A percentile compares a stretch with the other conserved stretches of the same genome.
phyloP scores from a whole-genome alignment of 768 basidiomycete species.

The Serendipita sp. region DNA sequence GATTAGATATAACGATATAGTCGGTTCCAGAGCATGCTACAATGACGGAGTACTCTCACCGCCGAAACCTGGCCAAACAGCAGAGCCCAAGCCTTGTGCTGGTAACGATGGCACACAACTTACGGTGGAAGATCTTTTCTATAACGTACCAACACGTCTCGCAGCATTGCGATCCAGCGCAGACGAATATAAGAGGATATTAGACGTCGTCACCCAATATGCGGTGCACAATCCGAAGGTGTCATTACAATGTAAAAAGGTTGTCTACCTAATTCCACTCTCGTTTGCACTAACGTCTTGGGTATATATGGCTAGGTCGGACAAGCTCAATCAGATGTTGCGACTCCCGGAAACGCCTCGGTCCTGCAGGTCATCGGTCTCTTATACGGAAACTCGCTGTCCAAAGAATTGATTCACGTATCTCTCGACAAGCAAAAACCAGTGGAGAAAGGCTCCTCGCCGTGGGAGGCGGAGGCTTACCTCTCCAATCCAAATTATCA shows the following conservation, averaged over 20 bases:
- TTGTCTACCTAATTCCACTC: constrained; percentile 15
- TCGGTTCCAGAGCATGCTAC: constrained; percentile 52
- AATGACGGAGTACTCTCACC: constrained; percentile 59
- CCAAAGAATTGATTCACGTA: constrained; percentile 48
- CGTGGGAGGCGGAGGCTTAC: constrained; percentile 60
- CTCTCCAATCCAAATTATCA: constrained; percentile 83
- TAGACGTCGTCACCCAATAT: constrained; percentile 86
- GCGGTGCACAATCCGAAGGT: constrained; percentile 85
- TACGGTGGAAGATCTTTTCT: constrained; percentile 91
- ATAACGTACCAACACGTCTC: constrained; percentile 77
- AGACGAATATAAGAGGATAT: constrained; percentile 82
- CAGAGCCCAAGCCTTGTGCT: constrained; percentile 78
- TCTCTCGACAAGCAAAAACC: constrained; percentile 21
- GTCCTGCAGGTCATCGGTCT: constrained; percentile 55
- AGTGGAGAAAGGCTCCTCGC: constrained; percentile 25
- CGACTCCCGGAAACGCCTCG: constrained; percentile 49
- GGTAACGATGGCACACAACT: constrained; percentile 92
- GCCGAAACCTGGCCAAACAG: constrained; percentile 49
- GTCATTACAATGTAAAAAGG: constrained; percentile 88
- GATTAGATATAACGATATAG: neutral
- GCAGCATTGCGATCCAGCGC: constrained; percentile 69
- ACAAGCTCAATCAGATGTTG: constrained; percentile 43
- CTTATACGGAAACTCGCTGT: constrained; percentile 67
- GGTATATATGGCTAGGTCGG: neutral
- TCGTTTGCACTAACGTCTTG: neutral